Base-by-base conservation (phyloP, 352 stramenopile genomes). In the Phytophthora fragariaefolia region DNA sequence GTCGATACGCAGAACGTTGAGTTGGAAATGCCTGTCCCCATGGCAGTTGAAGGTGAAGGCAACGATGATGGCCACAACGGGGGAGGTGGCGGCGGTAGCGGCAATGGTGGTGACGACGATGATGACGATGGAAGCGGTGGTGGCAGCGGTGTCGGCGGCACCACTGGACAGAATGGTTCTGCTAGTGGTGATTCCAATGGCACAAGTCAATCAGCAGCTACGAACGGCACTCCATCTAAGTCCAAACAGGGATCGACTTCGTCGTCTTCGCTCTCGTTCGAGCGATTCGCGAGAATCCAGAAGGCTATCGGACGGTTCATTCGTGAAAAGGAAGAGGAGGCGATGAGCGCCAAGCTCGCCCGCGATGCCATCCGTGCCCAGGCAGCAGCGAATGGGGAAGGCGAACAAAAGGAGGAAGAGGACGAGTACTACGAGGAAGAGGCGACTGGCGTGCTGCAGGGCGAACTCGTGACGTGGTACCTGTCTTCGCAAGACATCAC, bases 1-100 rank as follows among this genome's bases (percentile, higher is more conserved):
- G 97, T 99, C 3, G 98, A 99, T 63, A 98, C 95, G 46, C 95
- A 98, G 66, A 96, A 99, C 78, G 92, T 99, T 5, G 91, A 98
- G 63, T 73, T 98, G 12, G 91, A 98, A 22, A 62, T 95, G 59
- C 83, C 85, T 0, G 69, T 81, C 22, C 49, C 84, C 7, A 43
- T 65, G 2, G 24, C 46, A 20, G 61, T 65, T 7, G 74, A 73
- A 12, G 49, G 27, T 13, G 91, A 96, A 13, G 85, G 90, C 6
- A 80, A 93, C 23, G 66, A 76, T 20, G 82, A 96, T 12, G 70
- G 77, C 17, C 40, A 73, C 13, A 60, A 73, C 12, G 47, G 48
- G 32, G 58, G 40, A 7, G 28, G 23, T n/a, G 49, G 32, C 38
- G 46, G 73, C 15, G 68, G 64, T 3, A 27, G 65, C 34, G 57